A percentile compares a stretch with the other conserved stretches of the same genome.
These are phyloP conservation scores for Argentina anserina DNA, from an alignment of 306 rosid genomes.

Conservation along the genomic window DNA sequence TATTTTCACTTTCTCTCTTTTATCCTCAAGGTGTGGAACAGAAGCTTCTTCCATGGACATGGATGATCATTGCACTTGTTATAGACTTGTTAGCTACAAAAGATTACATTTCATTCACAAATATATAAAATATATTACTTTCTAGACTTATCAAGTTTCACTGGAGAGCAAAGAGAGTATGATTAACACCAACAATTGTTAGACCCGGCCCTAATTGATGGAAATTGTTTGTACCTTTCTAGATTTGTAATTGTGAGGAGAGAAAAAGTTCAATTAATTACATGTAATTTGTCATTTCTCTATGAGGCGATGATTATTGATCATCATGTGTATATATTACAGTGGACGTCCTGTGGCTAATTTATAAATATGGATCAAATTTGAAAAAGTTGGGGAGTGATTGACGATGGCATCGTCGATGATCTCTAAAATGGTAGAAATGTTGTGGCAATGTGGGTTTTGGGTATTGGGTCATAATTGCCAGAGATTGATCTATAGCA, in stretches of 20 bases:
- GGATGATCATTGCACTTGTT: conserved; percentile 52
- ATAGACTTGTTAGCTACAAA: conserved; percentile 19
- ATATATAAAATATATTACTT: conserved; percentile 32
- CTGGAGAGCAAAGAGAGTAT: conserved; percentile 30
- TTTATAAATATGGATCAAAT: conserved; percentile 26
- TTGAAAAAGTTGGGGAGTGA: conserved; percentile 23
- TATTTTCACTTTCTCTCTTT: conserved; percentile 37
- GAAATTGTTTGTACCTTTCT: conserved; percentile 21
- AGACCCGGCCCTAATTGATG: conserved; percentile 30
- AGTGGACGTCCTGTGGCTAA: conserved; percentile 47
- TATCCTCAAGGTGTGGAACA: conserved; percentile 47
- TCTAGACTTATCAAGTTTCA: conserved; percentile 3
- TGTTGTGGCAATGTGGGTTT: conserved; percentile 17
- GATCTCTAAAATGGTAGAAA: conserved; percentile 3
- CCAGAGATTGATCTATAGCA: conserved; percentile 6
- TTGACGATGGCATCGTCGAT: conserved; percentile 19
- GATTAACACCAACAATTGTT: conserved; percentile 19
- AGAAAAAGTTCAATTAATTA: conserved; percentile 26
- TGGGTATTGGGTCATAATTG: conserved; percentile 30
- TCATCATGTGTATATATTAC: conserved; percentile 42
- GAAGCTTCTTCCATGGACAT: conserved; percentile 48
- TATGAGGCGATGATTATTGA: conserved; percentile 46
- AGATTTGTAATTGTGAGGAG: conserved; percentile 22
- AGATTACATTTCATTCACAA: conserved; percentile 37
- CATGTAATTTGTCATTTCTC: conserved; percentile 38